phyloP scores from a whole-genome alignment of 306 rosid genomes.

The Rosa lucieae region DNA sequence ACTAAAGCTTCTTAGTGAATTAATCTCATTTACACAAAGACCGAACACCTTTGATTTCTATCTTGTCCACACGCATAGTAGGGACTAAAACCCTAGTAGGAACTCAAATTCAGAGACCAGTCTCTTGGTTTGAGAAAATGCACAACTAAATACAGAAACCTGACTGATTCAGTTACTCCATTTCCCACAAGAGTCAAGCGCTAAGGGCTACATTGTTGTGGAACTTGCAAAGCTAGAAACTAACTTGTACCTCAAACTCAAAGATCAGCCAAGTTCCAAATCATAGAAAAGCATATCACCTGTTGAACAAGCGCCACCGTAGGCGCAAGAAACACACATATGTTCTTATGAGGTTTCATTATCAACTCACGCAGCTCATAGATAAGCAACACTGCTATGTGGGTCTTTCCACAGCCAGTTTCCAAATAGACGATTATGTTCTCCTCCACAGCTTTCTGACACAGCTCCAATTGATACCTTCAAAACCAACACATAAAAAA shows the following conservation, averaged over 20 bases:
- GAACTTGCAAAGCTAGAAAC: background rate
- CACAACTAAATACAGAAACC: background rate
- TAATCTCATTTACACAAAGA: background rate
- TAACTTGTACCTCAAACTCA: background rate
- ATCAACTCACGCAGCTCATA: conserved; percentile 72
- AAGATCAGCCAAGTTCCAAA: conserved; percentile 6
- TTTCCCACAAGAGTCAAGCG: background rate
- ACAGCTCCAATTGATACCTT: conserved; percentile 85
- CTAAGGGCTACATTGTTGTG: background rate
- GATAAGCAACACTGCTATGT: conserved; percentile 81
- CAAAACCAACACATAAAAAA: conserved; percentile 14
- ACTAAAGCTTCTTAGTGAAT: background rate
- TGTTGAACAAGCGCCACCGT: conserved; percentile 88
- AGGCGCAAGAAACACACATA: conserved; percentile 90
- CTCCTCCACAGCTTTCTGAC: conserved; percentile 84
- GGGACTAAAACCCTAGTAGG: background rate
- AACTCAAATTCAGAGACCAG: background rate
- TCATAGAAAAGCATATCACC: conserved; percentile 46
- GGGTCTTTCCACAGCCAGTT: conserved; percentile 97
- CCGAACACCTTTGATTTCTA: background rate
- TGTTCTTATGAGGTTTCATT: conserved; percentile 56
- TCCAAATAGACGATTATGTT: conserved; percentile 84
- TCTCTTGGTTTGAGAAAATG: background rate
- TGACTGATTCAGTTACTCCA: background rate
- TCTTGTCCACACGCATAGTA: background rate